A percentile compares a stretch with the other conserved stretches of the same genome.
Conservation (phyloP, 306 rosid species). For the Pyrus bretschneideri region DNA sequence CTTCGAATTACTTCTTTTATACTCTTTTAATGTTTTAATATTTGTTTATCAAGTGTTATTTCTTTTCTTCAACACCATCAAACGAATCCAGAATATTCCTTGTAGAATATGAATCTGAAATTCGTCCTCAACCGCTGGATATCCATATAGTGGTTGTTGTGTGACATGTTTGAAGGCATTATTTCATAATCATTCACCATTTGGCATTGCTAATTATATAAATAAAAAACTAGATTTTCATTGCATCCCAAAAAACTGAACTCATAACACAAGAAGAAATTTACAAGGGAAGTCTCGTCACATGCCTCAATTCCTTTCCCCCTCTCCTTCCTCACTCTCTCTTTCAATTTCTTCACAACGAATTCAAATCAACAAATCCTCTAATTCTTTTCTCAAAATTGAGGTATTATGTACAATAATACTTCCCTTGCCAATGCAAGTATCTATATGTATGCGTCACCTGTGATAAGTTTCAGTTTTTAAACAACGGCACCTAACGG, state of each 20-base stretch:
- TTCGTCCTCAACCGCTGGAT: accelerated
- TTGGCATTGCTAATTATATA: too few relatives aligned
- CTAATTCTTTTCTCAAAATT: neutral
- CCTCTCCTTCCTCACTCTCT: neutral
- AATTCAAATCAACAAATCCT: neutral
- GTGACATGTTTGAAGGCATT: neutral
- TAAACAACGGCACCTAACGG: neutral
- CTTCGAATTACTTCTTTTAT: too few relatives aligned
- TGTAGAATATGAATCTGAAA: accelerated
- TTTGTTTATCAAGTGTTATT: too few relatives aligned
- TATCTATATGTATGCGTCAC: neutral
- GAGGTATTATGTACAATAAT: slow-evolving; percentile 14
- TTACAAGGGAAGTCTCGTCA: neutral
- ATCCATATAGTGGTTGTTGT: accelerated
- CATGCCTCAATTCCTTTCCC: neutral
- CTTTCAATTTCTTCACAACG: neutral
- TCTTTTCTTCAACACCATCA: too few relatives aligned
- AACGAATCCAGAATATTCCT: accelerated
- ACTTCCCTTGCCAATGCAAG: slow-evolving; percentile 12
- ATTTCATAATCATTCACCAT: too few relatives aligned
- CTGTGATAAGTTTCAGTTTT: neutral
- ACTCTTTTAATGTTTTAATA: too few relatives aligned
- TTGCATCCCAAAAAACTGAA: neutral
- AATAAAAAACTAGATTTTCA: neutral
- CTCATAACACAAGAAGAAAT: neutral